phyloP scores from a whole-genome alignment of 108 stramenopile genomes.

The Stephanodiscus minutulus region DNA sequence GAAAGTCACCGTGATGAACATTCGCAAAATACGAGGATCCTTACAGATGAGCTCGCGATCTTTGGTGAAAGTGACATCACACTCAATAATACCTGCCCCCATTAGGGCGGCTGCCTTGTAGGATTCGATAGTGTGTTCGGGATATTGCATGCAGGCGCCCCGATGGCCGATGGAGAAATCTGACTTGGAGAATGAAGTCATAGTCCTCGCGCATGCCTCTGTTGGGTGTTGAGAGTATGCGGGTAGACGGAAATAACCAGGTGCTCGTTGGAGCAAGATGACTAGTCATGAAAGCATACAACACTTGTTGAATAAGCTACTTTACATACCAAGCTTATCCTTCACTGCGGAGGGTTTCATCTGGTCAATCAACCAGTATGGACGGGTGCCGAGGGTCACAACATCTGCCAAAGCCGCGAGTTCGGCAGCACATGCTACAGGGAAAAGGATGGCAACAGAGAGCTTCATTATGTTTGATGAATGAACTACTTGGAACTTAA shows the following conservation, averaged over 20 bases:
- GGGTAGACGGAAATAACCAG: background rate
- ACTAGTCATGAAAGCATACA: background rate
- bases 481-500: no score
- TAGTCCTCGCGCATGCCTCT: constrained; percentile 54
- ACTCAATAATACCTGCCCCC: constrained; percentile 80
- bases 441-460: no score
- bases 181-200: constrained; percentile 29
- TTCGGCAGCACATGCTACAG: constrained; percentile 5
- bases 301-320: background rate
- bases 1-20: no score
- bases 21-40: background rate
- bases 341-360: constrained; percentile 56
- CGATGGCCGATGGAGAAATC: constrained; percentile 79
- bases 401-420: constrained; percentile 7
- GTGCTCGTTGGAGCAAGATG: no score
- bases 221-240: background rate
- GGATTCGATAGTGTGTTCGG: constrained; percentile 61
- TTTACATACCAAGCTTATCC: constrained; percentile 53
- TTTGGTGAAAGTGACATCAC: constrained; percentile 82
- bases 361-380: constrained; percentile 60
- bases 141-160: constrained; percentile 68
- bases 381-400: constrained; percentile 60
- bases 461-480: no score
- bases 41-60: constrained; percentile 65
- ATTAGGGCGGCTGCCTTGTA: constrained; percentile 55